Conservation (phyloP, 129 eudicot genomes). For the Erigeron canadensis region DNA sequence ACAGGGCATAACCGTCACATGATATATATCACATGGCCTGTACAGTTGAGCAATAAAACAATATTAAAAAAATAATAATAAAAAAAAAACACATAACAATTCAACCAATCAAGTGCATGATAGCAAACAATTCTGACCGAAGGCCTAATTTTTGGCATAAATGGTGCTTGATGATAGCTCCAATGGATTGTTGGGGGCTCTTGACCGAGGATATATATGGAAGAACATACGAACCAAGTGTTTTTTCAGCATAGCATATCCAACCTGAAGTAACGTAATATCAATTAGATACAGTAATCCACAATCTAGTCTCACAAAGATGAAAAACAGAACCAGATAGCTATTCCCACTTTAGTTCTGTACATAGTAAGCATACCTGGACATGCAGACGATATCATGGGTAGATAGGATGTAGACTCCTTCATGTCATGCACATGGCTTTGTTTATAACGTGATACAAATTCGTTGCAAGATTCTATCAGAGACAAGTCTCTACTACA, state of each 20-base stretch:
- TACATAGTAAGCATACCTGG: slow-evolving; percentile 59
- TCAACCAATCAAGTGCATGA: neutral
- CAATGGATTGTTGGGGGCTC: slow-evolving; percentile 98
- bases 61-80: neutral
- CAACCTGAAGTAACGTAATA: slow-evolving; percentile 53
- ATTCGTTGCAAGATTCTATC: slow-evolving; percentile 91
- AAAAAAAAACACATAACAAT: slow-evolving; percentile 13
- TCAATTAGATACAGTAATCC: neutral
- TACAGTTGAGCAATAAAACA: slow-evolving; percentile 6
- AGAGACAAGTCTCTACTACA: slow-evolving; percentile 87
- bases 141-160: slow-evolving; percentile 56
- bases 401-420: slow-evolving; percentile 43
- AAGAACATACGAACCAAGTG: slow-evolving; percentile 85
- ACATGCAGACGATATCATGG: slow-evolving; percentile 93
- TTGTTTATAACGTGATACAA: slow-evolving; percentile 71
- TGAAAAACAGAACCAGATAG: neutral
- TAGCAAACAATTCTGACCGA: slow-evolving; percentile 42
- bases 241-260: slow-evolving; percentile 99
- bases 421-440: slow-evolving; percentile 43
- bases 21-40: slow-evolving; percentile 89
- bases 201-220: slow-evolving; percentile 93
- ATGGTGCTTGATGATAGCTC: slow-evolving; percentile 74
- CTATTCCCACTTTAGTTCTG: neutral
- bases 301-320: neutral
- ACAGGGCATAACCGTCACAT: slow-evolving; percentile 98